Conservation (phyloP, 2,329 filamentous ascomycete species). For the Rachicladosporium sp. region DNA sequence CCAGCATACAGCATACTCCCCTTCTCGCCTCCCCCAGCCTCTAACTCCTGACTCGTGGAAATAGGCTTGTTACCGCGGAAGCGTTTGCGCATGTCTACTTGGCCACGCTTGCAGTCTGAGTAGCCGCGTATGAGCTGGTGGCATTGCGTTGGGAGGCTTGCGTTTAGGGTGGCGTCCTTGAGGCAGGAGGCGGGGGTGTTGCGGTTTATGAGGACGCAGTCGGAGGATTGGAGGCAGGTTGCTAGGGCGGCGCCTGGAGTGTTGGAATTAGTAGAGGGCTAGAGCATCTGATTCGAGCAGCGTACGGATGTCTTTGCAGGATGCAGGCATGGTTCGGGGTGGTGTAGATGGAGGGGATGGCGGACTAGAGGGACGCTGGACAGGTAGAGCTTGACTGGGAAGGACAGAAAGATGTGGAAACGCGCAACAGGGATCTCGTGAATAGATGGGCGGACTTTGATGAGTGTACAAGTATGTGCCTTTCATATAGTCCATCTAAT, state of each 20-base stretch:
- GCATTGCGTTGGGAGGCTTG: conserved; percentile 74
- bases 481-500: too few species aligned
- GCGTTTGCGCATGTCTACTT: conserved; percentile 98
- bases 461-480: too few species aligned
- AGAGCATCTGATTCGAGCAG: too few species aligned
- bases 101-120: conserved; percentile 86
- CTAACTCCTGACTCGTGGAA: conserved; percentile 51
- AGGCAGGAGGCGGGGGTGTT: conserved; percentile 82
- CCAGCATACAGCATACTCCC: conserved; percentile 69
- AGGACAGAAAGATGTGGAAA: too few species aligned
- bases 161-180: conserved; percentile 58
- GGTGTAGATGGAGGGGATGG: too few species aligned
- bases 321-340: too few species aligned
- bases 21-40: conserved; percentile 33
- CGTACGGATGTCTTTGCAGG: conserved; percentile 88
- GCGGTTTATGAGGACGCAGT: conserved; percentile 89
- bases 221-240: conserved; percentile 87
- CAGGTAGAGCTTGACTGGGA: too few species aligned
- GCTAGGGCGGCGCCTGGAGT: conserved; percentile 73
- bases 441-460: too few species aligned
- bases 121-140: conserved; percentile 89
- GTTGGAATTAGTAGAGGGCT: background rate
- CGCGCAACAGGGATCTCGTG: too few species aligned
- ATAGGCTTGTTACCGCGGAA: conserved; percentile 91
- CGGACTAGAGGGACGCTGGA: too few species aligned